phyloP scores from a whole-genome alignment of 2,329 filamentous ascomycete genomes.

The Beauveria sp. region DNA sequence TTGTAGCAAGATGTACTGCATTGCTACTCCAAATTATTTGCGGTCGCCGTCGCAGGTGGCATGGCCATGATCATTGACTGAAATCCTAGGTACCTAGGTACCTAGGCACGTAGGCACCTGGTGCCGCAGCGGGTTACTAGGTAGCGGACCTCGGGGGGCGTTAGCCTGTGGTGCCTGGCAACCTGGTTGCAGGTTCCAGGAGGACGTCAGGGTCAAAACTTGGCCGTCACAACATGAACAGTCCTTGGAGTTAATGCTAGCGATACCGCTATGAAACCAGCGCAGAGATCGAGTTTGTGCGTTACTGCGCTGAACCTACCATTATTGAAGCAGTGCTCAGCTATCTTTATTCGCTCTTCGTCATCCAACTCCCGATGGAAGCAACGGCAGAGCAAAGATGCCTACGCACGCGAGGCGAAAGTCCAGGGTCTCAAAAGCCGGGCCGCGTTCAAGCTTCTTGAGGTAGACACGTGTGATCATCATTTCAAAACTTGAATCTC shows the following conservation, averaged over 20 bases:
- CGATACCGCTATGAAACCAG: not conserved
- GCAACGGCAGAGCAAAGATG: conserved; percentile 65
- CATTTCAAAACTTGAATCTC: not conserved
- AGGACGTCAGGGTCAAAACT: not conserved
- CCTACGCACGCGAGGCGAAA: conserved; percentile 65
- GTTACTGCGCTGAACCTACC: not conserved
- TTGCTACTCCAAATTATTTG: too few relatives aligned
- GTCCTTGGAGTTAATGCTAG: not conserved
- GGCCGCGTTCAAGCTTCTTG: conserved; percentile 86
- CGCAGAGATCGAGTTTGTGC: not conserved
- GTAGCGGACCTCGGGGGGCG: too few relatives aligned
- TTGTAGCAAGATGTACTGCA: too few relatives aligned
- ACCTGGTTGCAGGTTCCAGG: not conserved
- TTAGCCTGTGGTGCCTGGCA: not conserved
- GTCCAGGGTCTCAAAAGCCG: conserved; percentile 78
- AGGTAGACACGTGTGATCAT: conserved; percentile 42
- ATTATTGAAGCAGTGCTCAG: not conserved
- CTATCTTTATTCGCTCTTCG: not conserved
- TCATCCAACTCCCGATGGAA: conserved; percentile 57
- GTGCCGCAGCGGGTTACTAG: too few relatives aligned
- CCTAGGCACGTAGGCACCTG: too few relatives aligned
- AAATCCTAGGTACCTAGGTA: too few relatives aligned
- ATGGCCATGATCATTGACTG: too few relatives aligned
- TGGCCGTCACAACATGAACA: not conserved
- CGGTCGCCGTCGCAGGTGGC: too few relatives aligned